Base-by-base conservation (phyloP, 192 early-diverging fungal genomes). In the Coemansia sp. region DNA sequence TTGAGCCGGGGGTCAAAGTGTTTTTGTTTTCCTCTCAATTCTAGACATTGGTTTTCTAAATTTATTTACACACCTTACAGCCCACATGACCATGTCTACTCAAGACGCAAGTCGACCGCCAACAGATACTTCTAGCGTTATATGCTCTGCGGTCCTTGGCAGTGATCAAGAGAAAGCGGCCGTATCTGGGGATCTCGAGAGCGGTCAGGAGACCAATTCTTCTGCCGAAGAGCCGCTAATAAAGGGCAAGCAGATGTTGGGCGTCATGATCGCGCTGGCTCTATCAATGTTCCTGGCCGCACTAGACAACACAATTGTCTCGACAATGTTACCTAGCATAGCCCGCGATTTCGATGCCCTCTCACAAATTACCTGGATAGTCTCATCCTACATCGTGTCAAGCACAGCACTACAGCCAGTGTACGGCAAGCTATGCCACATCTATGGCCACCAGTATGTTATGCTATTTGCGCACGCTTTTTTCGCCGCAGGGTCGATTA, bases 351-450 rank as follows among this genome's bases (percentile, higher is more conserved):
- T 91, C 57, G 77, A 89, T 31, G 84, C 90, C 0, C 77, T 88
- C 3, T 73, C 79, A 40, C 67, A 86, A 42, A 86, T 91, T 71
- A 82, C 89, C 1, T 97, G 95, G 95, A 91, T 95, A 40, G 91
- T 89, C 22, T 87, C 89, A 1, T 78, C 86, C 29, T 94, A 89
- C 70, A 61, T 93, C 27, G 73, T 93, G 55, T 86, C 89, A 12
- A 82, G 79, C 65, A 93, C 94, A 0, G 90, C 93, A 8, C 82
- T 94, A 72, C 89, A 93, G 72, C 93, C 93, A 5, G 68, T 93
- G 15, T 95, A 92, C 85, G 92, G 92, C 51, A 90, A 89, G 68
- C 73, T 93, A 18, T 89, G 91, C 40, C 91, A 96, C 68, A 92
- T 95, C 51, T 96, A 93, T 85, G 96, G 91, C 22, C 88, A 88